Base-by-base conservation (phyloP, 1,284 basidiomycete species). In the Austroboletus olivaceoglutinosus region DNA sequence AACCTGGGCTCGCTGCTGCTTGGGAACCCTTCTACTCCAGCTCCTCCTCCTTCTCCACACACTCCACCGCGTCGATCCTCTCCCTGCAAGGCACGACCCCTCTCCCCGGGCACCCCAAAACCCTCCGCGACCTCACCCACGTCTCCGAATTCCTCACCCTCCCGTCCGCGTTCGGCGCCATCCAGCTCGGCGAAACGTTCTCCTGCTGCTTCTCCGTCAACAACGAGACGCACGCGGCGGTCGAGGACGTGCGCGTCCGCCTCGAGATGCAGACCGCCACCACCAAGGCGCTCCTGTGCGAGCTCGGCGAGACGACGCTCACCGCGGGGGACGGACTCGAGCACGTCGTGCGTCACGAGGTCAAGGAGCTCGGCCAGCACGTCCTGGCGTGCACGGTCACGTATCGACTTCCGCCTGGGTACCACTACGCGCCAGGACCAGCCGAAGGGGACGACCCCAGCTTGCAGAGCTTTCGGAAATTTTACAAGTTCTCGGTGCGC, bases 21-120 rank as follows among this genome's bases (percentile, higher is more conserved):
- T 90, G 89, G 85, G 82, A 89, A 56, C 89, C 89, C 16, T 91
- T 90, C 69, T 91, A 89, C 68, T 89, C 88, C 3, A 87, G 81
- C 54, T 90, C 89, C 2, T 81, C 86, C 5, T 82, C 86, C 4
- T 85, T 89, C 61, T 89, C 86, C 10, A 81, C 83, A 4, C 86
- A 86, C 59, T 89, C 89, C 1, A 86, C 88, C 19, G 80, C 83
- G 11, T 86, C 85, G 5, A 77, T 90, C 9, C 72, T 85, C n/a
- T 91, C 89, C 15, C 73, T 91, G 0, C 88, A 91, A 69, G 86
- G 85, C 9, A 77, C 76, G 46, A 67, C 74, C 3, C 88, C 88
- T 2, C 74, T 91, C 18, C 73, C 77, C 5, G 83, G 82, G 0
- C 83, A 89, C 56, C 89, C 89, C 9, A 91, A 89, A 69, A 91